Evolutionary conservation across 108 stramenopile species (phyloP), one percentile per base, ranked within the genome.

Genomic region (Seminavis robusta): DNA sequence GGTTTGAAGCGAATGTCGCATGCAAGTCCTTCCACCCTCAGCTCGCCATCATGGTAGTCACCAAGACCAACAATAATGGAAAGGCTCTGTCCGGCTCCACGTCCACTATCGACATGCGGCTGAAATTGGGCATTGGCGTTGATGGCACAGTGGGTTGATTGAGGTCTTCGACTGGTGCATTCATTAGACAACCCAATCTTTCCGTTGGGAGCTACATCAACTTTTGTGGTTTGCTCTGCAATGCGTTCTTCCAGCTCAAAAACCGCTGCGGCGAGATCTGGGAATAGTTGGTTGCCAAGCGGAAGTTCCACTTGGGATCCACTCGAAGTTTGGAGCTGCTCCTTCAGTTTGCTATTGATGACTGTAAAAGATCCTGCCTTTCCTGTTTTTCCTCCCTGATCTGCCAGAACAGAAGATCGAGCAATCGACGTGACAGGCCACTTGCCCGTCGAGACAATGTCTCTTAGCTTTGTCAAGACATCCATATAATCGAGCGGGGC

Each of bases 11-110:
- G 69, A 21, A 95, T 92, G 38, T 91, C 74, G 47, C 70, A 54
- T 25, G 44, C 52, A 32, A 49, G 54, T 1, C 82, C 82, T 52
- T 97, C 96, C 5, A 97, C 88, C 0, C 74, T 49, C 4, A 88
- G 44, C 31, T 94, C 90, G 0, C 96, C 96, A 13, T 88, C 93
- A 6, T 24, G 37, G 64, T 86, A 97, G 46, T 94, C 77, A 5
- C 96, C 96, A 4, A 97, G 66, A 3, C 88, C 94, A 29, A 97
- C 96, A 47, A 97, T 94, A 62, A 92, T 77, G 30, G 84, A 83
- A 8, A 72, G 33, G 20, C 70, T 88, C 67, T 97, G 90, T 16
- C 91, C 93, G 33, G 60, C 62, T 2, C 95, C 95, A 26, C 76
- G 49, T 2, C 96, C 96, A 42, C 81, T 92, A 51, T 94, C 94